phyloP scores from a whole-genome alignment of 139 green algal genomes.

The Eudorina sp. region DNA sequence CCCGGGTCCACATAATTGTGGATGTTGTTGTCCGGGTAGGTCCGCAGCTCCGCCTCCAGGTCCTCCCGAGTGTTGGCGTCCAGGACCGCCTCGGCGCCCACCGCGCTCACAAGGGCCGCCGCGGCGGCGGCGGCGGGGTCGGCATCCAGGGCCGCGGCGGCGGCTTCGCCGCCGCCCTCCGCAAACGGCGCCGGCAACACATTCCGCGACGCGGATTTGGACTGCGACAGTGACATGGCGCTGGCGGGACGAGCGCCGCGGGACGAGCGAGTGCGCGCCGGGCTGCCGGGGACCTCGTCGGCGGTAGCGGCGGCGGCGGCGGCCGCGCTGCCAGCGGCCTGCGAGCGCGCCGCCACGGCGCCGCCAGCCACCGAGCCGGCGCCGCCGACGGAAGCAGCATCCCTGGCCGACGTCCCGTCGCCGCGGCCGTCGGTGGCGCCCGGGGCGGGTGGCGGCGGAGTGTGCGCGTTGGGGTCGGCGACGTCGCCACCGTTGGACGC shows the following conservation, averaged over 20 bases:
- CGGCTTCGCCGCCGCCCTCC: background rate
- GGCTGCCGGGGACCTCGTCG: background rate
- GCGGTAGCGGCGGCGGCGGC: background rate
- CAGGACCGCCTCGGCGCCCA: background rate
- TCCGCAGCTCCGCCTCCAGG: constrained; percentile 12
- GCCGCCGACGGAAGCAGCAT: no score
- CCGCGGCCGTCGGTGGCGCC: background rate
- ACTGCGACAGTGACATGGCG: no score
- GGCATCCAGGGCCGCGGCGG: background rate
- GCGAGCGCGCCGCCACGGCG: no score
- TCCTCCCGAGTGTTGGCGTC: background rate
- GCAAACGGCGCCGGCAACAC: background rate
- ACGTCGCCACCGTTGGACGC: constrained; percentile 25
- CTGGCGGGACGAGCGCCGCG: background rate
- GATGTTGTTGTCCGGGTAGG: constrained; percentile 40
- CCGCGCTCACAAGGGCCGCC: no score
- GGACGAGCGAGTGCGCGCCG: background rate
- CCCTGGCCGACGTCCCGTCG: no score
- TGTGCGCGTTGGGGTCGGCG: constrained; percentile 34
- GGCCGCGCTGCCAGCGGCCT: background rate
- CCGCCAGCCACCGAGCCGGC: no score
- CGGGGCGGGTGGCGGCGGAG: background rate
- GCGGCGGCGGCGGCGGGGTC: no score
- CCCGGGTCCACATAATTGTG: constrained; percentile 64
- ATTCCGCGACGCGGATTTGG: background rate